A percentile compares a stretch with the other conserved stretches of the same genome.
Conservation (phyloP, 148 eudicot genomes). For the Cornus florida region DNA sequence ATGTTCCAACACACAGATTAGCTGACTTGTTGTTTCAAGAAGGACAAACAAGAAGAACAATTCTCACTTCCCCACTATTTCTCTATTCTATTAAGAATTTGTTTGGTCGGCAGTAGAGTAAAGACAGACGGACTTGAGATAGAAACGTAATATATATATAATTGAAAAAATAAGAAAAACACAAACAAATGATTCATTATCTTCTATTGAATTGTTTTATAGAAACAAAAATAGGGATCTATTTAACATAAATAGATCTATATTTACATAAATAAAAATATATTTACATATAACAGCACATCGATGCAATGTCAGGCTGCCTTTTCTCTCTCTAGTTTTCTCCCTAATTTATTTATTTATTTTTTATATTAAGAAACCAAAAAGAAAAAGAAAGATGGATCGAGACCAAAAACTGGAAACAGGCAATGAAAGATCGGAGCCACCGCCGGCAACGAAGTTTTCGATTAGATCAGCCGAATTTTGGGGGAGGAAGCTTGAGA, state of each 20-base stretch:
- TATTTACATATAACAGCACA: background rate
- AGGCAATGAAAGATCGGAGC: background rate
- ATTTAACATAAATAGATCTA: too few species aligned
- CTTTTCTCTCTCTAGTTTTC: constrained; percentile 2
- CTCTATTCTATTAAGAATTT: too few species aligned
- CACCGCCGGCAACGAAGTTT: background rate
- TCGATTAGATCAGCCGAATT: constrained; percentile 13
- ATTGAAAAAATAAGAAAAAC: too few species aligned
- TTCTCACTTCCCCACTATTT: too few species aligned
- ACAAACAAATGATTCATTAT: too few species aligned
- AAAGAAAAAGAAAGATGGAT: background rate
- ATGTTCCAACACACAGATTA: too few species aligned
- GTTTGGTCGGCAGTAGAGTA: too few species aligned
- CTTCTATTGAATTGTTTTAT: background rate
- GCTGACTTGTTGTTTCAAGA: too few species aligned
- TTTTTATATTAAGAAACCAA: background rate
- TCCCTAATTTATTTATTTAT: background rate
- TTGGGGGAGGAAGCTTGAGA: constrained; percentile 26
- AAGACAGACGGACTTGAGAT: too few species aligned
- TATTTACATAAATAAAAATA: background rate
- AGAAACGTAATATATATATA: too few species aligned
- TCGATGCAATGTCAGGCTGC: constrained; percentile 9
- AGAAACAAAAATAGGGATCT: background rate
- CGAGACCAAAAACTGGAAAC: background rate
- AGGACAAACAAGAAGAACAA: too few species aligned